These are phyloP conservation scores for Saccharomycopsis amapae DNA, from an alignment of 805 yeast genomes.

Conservation along the genomic window DNA sequence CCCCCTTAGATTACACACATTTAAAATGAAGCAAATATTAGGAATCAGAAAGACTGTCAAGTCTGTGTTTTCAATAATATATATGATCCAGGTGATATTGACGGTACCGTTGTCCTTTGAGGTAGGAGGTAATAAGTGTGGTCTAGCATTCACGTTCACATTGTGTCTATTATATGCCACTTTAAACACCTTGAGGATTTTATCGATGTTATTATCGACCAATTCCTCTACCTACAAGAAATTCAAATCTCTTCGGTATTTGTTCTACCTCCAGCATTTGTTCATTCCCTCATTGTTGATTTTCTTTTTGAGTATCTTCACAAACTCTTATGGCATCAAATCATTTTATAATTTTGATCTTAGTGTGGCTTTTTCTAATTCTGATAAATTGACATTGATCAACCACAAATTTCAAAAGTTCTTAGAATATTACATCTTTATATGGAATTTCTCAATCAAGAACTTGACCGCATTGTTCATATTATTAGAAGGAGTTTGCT, in stretches of 20 bases:
- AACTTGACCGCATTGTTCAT: constrained; percentile 89
- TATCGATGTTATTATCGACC: constrained; percentile 26
- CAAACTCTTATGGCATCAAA: constrained; percentile 24
- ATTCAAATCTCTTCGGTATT: constrained; percentile 27
- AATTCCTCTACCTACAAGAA: constrained; percentile 21
- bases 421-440: constrained; percentile 31
- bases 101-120: constrained; percentile 92
- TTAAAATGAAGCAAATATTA: constrained; percentile 13
- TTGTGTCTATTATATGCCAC: constrained; percentile 62
- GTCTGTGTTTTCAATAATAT: constrained; percentile 46
- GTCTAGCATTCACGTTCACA: constrained; percentile 74
- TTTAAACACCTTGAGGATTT: constrained; percentile 63
- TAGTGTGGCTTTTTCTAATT: not conserved
- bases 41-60: constrained; percentile 25
- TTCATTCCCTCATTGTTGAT: constrained; percentile 77
- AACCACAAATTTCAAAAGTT: constrained; percentile 24
- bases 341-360: constrained; percentile 23
- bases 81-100: constrained; percentile 60
- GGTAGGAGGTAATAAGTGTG: constrained; percentile 87
- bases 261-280: constrained; percentile 78
- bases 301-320: constrained; percentile 52
- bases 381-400: not conserved
- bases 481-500: constrained; percentile 86
- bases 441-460: constrained; percentile 67
- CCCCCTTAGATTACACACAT: too few relatives aligned